Base-by-base conservation (phyloP, 345 rosid genomes). In the Boechera divaricarpa region DNA sequence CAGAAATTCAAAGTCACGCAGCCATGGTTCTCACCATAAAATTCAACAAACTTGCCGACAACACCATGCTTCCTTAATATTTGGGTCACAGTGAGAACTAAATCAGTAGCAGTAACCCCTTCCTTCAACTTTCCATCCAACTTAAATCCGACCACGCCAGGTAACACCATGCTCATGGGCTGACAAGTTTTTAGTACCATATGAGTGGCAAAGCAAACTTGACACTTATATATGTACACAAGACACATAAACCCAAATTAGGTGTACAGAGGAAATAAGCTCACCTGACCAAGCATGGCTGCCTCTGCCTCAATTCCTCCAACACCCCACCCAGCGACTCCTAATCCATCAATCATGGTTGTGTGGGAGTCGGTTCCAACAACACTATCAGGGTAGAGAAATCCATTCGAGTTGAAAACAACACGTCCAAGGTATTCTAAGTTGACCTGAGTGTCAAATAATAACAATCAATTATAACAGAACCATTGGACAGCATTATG, bases 131-230 rank as follows among this genome's bases (percentile, higher is more conserved):
- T 88, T 57, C 93, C 95, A 29, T 81, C 81, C 69, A 93, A 83
- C 77, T 89, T 89, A 81, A 90, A 91, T 24, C 98, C 97, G 74
- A 89, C 93, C 36, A 93, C 95, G 42, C 95, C 97, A 45, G 94
- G 97, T 83, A 93, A 83, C 24, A 93, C 97, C 98, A 93, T 93
- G 86, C 98, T 93, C 97, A 93, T 89, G 8, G 93, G 88, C 93
- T 93, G 80, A 78, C 66, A 71, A 75, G 10, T 74, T 81, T 70
- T 75, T 66, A 79, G 28, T 24, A 69, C 26, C 52, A 52, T 33
- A 81, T 79, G 54, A 84, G 75, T 32, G 24, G 53, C 66, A 32
- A 63, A 28, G 0, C 35, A 39, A 74, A 44, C 3, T 32, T 63
- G 10, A 44, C 62, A n/a, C 28, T 31, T 65, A 33, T 29, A 42